These are phyloP conservation scores for Infundibulicybe gibba DNA, from an alignment of 768 basidiomycete species.

Conservation along the genomic window DNA sequence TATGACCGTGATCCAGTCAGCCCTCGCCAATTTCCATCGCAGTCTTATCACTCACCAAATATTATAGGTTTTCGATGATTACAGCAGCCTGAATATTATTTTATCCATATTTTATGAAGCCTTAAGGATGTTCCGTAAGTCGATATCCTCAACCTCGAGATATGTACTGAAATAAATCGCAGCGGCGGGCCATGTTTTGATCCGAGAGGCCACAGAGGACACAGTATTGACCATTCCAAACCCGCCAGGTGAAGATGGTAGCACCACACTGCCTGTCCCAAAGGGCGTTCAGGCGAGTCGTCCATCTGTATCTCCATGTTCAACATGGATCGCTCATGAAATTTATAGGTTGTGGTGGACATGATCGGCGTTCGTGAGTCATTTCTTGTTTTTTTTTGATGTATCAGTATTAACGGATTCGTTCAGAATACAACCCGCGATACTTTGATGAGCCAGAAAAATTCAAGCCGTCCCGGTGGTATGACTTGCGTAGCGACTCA, in stretches of 20 bases:
- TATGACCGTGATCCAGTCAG: conserved; percentile 25
- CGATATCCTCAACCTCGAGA: too few relatives aligned
- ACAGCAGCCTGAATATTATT: conserved; percentile 18
- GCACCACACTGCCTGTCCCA: conserved; percentile 10
- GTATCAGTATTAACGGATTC: neutral
- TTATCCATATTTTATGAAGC: conserved; percentile 26
- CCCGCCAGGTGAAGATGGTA: conserved; percentile 20
- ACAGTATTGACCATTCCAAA: conserved; percentile 19
- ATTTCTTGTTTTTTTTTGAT: neutral
- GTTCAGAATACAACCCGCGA: conserved; percentile 24
- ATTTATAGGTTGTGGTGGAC: conserved; percentile 18
- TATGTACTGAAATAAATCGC: neutral
- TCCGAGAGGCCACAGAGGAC: conserved; percentile 23
- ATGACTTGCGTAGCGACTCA: conserved; percentile 14
- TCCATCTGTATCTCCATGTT: neutral
- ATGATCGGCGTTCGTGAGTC: conserved; percentile 21
- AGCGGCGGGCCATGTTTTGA: conserved; percentile 18
- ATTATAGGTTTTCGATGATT: conserved; percentile 12
- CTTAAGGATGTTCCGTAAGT: conserved; percentile 23
- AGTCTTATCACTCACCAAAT: neutral
- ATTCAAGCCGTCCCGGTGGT: conserved; percentile 30
- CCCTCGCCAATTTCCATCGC: neutral
- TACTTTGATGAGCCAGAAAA: conserved; percentile 23
- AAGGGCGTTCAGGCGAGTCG: conserved; percentile 11
- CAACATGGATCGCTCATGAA: neutral